Conservation (phyloP, 2,329 filamentous ascomycete genomes). For the Sclerotinia minor region DNA sequence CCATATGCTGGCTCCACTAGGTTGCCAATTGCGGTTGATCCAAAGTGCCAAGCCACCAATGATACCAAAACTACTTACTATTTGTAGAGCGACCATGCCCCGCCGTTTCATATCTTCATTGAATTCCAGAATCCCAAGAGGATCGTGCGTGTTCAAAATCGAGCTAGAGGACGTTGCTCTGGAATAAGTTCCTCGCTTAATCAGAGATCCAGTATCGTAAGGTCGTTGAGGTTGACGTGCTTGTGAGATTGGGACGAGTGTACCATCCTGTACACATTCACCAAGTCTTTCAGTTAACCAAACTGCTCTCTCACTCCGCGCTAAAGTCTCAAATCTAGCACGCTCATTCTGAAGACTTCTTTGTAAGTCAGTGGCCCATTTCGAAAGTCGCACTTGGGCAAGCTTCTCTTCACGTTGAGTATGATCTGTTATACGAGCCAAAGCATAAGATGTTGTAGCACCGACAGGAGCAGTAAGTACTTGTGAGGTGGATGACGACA, state of each 20-base stretch:
- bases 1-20: conserved; percentile 23
- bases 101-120: conserved; percentile 64
- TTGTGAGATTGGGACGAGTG: conserved; percentile 53
- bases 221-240: conserved; percentile 29
- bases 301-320: conserved; percentile 61
- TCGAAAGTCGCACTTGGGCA: conserved; percentile 70
- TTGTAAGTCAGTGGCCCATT: conserved; percentile 82
- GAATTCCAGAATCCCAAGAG: conserved; percentile 73
- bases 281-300: conserved; percentile 69
- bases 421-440: conserved; percentile 61
- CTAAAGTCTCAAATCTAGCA: conserved; percentile 64
- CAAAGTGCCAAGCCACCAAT: conserved; percentile 71
- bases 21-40: conserved; percentile 43
- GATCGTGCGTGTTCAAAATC: conserved; percentile 57
- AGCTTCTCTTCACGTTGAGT: conserved; percentile 60
- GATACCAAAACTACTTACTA: conserved; percentile 72
- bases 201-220: conserved; percentile 27
- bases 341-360: conserved; percentile 72
- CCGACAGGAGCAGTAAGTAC: conserved; percentile 38
- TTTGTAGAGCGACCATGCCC: conserved; percentile 68
- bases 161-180: conserved; percentile 24
- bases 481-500: conserved; percentile 30
- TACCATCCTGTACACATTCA: conserved; percentile 67
- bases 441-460: conserved; percentile 52
- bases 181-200: conserved; percentile 33